Conservation (phyloP, 1,284 basidiomycete genomes). For the Golubevia pallescens region DNA sequence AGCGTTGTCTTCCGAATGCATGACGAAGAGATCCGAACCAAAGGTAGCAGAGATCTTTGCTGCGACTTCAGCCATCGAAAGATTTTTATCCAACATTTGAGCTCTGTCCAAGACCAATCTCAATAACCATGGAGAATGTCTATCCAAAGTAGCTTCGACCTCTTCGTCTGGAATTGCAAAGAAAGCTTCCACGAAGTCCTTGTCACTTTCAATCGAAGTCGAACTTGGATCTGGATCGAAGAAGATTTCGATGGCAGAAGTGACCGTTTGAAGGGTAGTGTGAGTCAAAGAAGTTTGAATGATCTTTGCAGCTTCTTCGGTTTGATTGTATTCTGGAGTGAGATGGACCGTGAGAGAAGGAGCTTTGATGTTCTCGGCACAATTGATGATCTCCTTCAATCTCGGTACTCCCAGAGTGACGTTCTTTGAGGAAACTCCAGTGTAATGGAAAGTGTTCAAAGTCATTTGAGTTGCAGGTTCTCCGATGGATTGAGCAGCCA, state of each 20-base stretch:
- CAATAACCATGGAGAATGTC: conserved; percentile 95
- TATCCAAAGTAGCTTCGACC: conserved; percentile 84
- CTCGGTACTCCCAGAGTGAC: conserved; percentile 97
- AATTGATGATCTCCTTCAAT: conserved; percentile 98
- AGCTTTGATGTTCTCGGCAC: conserved; percentile 97
- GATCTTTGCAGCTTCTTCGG: conserved; percentile 74
- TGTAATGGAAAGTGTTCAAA: conserved; percentile 95
- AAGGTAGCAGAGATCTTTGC: conserved; percentile 92
- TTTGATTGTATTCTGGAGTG: conserved; percentile 39
- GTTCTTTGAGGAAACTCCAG: conserved; percentile 96
- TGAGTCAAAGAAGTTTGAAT: conserved; percentile 92
- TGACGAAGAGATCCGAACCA: conserved; percentile 95
- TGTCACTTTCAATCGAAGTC: conserved; percentile 95
- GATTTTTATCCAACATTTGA: conserved; percentile 95
- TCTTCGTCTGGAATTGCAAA: conserved; percentile 99
- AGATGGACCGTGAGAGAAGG: conserved; percentile 89
- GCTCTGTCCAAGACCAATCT: conserved; percentile 95
- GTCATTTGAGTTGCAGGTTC: conserved; percentile 99
- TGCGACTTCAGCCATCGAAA: conserved; percentile 94
- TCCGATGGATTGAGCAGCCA: conserved; percentile 97
- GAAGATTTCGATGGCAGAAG: conserved; percentile 94
- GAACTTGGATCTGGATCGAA: conserved; percentile 92
- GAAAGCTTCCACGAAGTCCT: conserved; percentile 96
- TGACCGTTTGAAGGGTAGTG: conserved; percentile 92
- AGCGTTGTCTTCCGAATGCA: conserved; percentile 98